phyloP scores from a whole-genome alignment of 2,329 filamentous ascomycete species.

The Diaporthe sp. region DNA sequence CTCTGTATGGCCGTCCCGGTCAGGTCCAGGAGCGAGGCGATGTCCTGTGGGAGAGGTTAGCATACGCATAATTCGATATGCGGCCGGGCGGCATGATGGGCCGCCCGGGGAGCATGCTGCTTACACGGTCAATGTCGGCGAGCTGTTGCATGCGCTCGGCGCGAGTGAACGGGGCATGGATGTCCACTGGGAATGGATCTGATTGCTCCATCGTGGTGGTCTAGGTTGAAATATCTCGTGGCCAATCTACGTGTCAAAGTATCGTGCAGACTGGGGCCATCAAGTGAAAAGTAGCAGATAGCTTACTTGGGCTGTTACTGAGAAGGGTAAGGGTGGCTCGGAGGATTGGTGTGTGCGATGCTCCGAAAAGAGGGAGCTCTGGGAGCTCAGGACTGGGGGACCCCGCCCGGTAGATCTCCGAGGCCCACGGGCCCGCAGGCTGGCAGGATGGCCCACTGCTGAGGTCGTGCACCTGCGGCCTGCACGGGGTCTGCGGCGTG shows the following conservation, averaged over 20 bases:
- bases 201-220: slow-evolving; percentile 37
- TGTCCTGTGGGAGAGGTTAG: slow-evolving; percentile 57
- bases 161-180: slow-evolving; percentile 72
- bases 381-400: background rate
- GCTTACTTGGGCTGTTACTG: background rate
- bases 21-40: slow-evolving; percentile 59
- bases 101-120: background rate
- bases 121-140: slow-evolving; percentile 80
- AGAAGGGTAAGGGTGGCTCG: background rate
- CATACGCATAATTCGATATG: slow-evolving; percentile 42
- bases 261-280: background rate
- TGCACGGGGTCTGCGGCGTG: too few relatives aligned
- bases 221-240: too few relatives aligned
- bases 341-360: too few relatives aligned
- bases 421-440: slow-evolving; percentile 13
- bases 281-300: too few relatives aligned
- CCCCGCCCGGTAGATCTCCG: slow-evolving; percentile 20
- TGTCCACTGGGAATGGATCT: slow-evolving; percentile 39
- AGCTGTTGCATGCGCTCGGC: slow-evolving; percentile 86
- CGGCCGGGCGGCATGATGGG: slow-evolving; percentile 11
- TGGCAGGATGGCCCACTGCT: slow-evolving; percentile 1
- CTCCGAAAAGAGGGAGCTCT: too few relatives aligned
- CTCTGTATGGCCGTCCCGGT: slow-evolving; percentile 73
- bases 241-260: too few relatives aligned
- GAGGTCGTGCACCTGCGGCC: background rate